A percentile compares a stretch with the other conserved stretches of the same genome.
These are phyloP conservation scores for Tylopilus sp. DNA, from an alignment of 768 basidiomycete species.

Conservation along the genomic window DNA sequence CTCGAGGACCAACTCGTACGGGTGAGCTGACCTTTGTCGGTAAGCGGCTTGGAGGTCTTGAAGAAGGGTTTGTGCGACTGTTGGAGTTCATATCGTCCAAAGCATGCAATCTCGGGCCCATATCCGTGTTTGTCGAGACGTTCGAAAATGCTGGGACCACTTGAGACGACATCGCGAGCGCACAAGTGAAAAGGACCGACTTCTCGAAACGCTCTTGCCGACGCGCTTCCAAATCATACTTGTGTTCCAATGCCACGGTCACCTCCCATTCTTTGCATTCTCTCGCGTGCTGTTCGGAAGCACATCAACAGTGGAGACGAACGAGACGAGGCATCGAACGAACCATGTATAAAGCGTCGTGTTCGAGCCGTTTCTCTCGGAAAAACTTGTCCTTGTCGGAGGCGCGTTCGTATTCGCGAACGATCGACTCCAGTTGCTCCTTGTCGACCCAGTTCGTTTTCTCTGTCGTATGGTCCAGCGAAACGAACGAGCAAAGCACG, in stretches of 20 bases:
- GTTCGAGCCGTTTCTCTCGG: background rate
- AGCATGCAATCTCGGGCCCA: background rate
- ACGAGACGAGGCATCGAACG: too few species aligned
- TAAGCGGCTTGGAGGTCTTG: constrained; percentile 6
- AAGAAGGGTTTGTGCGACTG: background rate
- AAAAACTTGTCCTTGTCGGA: background rate
- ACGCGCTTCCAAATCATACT: background rate
- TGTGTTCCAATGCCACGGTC: background rate
- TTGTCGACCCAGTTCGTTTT: background rate
- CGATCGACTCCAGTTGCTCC: background rate
- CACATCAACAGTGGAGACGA: background rate
- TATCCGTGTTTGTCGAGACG: constrained; percentile 9
- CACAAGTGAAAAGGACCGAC: background rate
- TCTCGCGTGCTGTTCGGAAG: background rate
- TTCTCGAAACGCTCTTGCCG: background rate
- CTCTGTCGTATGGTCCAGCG: background rate
- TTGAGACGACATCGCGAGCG: background rate
- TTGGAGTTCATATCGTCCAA: background rate
- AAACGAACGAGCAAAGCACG: too few species aligned
- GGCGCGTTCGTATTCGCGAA: background rate
- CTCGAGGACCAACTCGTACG: background rate
- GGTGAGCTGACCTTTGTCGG: constrained; percentile 1
- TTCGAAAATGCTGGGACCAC: constrained; percentile 7
- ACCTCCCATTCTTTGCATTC: background rate
- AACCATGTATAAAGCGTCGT: background rate